Conservation (phyloP, 371 early-diverging fungal species). For the Mucor plumbeus region DNA sequence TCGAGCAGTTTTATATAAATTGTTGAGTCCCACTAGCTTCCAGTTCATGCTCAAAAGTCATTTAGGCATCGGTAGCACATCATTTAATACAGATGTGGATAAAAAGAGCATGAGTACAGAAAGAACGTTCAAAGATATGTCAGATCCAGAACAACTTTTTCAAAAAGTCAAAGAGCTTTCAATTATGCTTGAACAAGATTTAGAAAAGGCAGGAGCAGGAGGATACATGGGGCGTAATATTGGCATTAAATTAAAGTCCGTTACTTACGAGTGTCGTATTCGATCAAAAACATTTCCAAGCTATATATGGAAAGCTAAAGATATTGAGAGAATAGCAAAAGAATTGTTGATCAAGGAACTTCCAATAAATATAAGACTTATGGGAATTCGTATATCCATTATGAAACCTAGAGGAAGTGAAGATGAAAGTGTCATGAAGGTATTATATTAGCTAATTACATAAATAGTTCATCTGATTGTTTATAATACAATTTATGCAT, state of each 20-base stretch:
- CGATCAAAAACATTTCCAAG: slow-evolving; percentile 46
- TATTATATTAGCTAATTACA: slow-evolving; percentile 9
- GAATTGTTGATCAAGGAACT: slow-evolving; percentile 43
- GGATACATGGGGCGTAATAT: slow-evolving; percentile 45
- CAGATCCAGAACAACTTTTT: slow-evolving; percentile 29
- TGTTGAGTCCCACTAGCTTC: slow-evolving; percentile 48
- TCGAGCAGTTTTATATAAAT: slow-evolving; percentile 47
- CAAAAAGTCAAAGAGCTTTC: slow-evolving; percentile 46
- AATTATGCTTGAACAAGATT: slow-evolving; percentile 36
- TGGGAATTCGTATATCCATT: slow-evolving; percentile 49
- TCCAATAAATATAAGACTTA: slow-evolving; percentile 47
- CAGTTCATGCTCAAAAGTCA: slow-evolving; percentile 42
- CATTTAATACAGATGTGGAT: slow-evolving; percentile 27
- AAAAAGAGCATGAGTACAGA: slow-evolving; percentile 53
- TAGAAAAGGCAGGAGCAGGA: slow-evolving; percentile 17
- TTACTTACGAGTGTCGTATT: slow-evolving; percentile 43
- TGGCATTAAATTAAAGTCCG: slow-evolving; percentile 47
- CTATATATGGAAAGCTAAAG: slow-evolving; percentile 36
- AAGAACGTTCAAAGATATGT: slow-evolving; percentile 47
- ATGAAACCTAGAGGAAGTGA: slow-evolving; percentile 32
- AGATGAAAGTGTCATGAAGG: slow-evolving; percentile 43
- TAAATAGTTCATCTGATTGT: background rate
- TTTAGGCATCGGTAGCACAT: slow-evolving; percentile 44
- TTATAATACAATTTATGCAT: background rate
- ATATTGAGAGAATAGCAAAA: slow-evolving; percentile 46